Base-by-base conservation (phyloP, 352 stramenopile genomes). In the Globisporangium iwayamae region DNA sequence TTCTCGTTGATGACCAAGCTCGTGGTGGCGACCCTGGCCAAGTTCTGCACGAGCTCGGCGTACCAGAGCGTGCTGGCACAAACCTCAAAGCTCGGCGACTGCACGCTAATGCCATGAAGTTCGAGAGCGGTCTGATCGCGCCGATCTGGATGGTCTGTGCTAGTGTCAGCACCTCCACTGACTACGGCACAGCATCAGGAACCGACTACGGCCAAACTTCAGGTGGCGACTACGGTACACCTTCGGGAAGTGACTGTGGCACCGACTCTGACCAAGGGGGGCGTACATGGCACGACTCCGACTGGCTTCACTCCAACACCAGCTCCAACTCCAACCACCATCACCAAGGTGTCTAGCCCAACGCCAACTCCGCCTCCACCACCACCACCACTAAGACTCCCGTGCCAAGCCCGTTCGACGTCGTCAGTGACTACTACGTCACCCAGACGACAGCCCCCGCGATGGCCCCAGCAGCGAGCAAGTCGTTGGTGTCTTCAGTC, bases 51-150 rank as follows among this genome's bases (percentile, higher is more conserved):
- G 16, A 66, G 59, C 56, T 18, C 45, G 6, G 56, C 65, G 47
- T 76, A 67, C 52, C 30, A 65, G 62, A 50, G 18, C 10, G 52
- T 69, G 16, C 58, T 75, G 22, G 32, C 28, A 51, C 62, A 50
- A 63, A 47, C 7, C 58, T 72, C 4, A 28, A 56, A 63, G 18
- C 59, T 76, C 3, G 69, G 69, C 34, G 69, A 75, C 59, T 73
- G 70, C 65, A 47, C 60, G 34, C 38, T 71, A 34, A 52, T 71
- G 60, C 56, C 14, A 48, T 71, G 13, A 28, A 64, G 9, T 30
- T 74, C 30, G 54, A 68, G 36, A 60, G 63, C 36, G 56, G 67
- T 22, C 46, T 74, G 18, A 56, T 73, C 48, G 34, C 39, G 36
- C 62, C 67, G 2, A 67, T 62, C 51, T 36, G 45, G 25, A 30